Evolutionary conservation across 2,329 filamentous ascomycete species (phyloP).

Genomic region (Botryosphaeria agaves): DNA sequence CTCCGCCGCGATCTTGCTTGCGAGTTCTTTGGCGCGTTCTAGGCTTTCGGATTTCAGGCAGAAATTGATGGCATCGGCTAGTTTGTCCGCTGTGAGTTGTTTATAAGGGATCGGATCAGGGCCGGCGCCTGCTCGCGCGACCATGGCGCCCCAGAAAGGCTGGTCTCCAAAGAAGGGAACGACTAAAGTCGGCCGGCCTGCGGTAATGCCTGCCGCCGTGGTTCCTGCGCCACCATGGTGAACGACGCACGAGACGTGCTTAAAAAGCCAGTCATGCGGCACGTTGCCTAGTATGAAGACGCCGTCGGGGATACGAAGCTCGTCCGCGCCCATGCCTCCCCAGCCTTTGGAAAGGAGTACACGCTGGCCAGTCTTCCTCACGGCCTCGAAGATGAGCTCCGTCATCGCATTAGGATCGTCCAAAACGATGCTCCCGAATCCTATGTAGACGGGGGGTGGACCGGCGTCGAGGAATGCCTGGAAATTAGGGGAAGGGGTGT

Average conservation of each 20-base stretch:
- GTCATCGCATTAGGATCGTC: constrained; percentile 59
- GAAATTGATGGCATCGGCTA: constrained; percentile 28
- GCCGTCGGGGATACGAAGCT: constrained; percentile 20
- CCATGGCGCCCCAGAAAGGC: constrained; percentile 37
- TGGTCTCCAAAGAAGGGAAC: constrained; percentile 43
- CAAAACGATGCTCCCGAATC: constrained; percentile 70
- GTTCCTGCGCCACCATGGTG: constrained; percentile 44
- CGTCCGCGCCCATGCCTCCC: constrained; percentile 26
- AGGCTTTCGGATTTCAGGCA: constrained; percentile 22
- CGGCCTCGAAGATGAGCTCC: constrained; percentile 52
- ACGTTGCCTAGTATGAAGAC: constrained; percentile 36
- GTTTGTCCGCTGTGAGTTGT: constrained; percentile 23
- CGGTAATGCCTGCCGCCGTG: constrained; percentile 35
- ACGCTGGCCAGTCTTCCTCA: constrained; percentile 33
- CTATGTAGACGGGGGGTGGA: constrained; percentile 61
- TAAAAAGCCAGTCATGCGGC: constrained; percentile 42
- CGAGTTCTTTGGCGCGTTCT: constrained; percentile 19
- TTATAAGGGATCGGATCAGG: constrained; percentile 30
- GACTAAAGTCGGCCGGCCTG: constrained; percentile 34
- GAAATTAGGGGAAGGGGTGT: constrained; percentile 47
- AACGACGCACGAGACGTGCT: constrained; percentile 35
- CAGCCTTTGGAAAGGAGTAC: constrained; percentile 38
- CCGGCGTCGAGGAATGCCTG: constrained; percentile 49
- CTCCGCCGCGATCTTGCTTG: constrained; percentile 24
- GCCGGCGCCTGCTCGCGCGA: constrained; percentile 31